Base-by-base conservation (phyloP, 2,329 filamentous ascomycete species). In the Colletotrichum aenigma region DNA sequence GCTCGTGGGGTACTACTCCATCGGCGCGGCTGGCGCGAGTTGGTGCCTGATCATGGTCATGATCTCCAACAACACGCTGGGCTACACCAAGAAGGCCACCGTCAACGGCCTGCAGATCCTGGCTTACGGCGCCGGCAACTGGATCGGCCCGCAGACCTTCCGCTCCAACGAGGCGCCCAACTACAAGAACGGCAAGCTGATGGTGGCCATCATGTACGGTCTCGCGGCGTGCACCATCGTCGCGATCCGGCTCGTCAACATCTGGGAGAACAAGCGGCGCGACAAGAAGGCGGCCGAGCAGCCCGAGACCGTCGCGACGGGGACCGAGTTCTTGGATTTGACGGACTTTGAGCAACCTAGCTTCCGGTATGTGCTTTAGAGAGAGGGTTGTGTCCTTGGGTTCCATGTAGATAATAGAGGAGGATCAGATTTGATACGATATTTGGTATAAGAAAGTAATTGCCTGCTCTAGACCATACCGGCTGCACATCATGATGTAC, bases 31-130 rank as follows among this genome's bases (percentile, higher is more conserved):
- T 0, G 79, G 80, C 28, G 79, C 80, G 5, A 74, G 80, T 2
- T 80, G 80, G 79, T 80, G 79, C 28, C 70, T 80, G 21, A 70
- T 80, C 61, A 80, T 80, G 79, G 79, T 79, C 43, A 80, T 79
- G 76, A 81, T 80, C 68, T 79, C 79, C 7, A 81, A 80, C 75
- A 81, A 81, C 38, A 81, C 79, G 0, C 79, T 78, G 18, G 81
- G 81, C 2, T 80, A 82, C 71, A 82, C 81, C 16, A 82, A 82
- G 65, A 82, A 81, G 67, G 80, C 78, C 16, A 81, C 79, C 2
- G 79, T 81, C 56, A 81, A 81, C 34, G 78, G 78, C 2, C 36
- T 79, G 3, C 79, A 79, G 68, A 77, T 78, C 52, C 66, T 80
- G 10, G 76, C 75, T 2, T 79, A 79, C 32, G 76, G 77, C 13